Conservation (phyloP, 352 stramenopile genomes). For the Globisporangium okanoganense region DNA sequence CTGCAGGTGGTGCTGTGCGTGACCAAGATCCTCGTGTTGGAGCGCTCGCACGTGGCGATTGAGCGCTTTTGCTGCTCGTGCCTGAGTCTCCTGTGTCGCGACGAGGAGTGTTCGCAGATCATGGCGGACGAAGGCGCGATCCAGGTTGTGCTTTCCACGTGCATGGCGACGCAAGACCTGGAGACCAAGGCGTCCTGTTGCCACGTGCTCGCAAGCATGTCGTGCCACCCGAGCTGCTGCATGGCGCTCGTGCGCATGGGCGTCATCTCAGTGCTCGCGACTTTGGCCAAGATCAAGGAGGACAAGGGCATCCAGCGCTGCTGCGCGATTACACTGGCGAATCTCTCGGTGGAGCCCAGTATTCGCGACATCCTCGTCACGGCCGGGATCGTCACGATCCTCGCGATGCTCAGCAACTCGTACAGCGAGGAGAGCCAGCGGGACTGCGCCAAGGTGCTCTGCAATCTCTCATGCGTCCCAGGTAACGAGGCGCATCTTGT, state of each 20-base stretch:
- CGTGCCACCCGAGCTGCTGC: constrained; percentile 60
- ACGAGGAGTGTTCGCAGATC: constrained; percentile 57
- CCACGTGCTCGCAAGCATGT: constrained; percentile 72
- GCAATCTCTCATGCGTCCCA: constrained; percentile 59
- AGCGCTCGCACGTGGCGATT: constrained; percentile 51
- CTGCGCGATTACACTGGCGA: constrained; percentile 65
- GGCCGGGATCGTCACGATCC: constrained; percentile 43
- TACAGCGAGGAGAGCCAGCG: constrained; percentile 82
- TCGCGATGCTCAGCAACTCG: constrained; percentile 65
- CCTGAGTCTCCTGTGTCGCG: constrained; percentile 63
- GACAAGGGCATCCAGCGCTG: constrained; percentile 50
- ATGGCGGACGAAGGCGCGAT: constrained; percentile 48
- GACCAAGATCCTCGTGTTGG: constrained; percentile 39
- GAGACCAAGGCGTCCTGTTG: constrained; percentile 74
- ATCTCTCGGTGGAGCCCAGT: constrained; percentile 48
- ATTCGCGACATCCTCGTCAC: constrained; percentile 47
- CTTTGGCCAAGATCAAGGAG: constrained; percentile 49
- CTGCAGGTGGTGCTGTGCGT: constrained; percentile 54
- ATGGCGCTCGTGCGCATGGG: constrained; percentile 44
- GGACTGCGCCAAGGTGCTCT: constrained; percentile 69
- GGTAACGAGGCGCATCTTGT: constrained; percentile 50
- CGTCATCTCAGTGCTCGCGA: constrained; percentile 52
- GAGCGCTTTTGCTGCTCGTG: constrained; percentile 70
- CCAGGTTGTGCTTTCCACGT: constrained; percentile 54
- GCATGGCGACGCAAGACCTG: constrained; percentile 50